Conservation (phyloP, 495 filamentous ascomycete genomes). For the Aspergillus avenaceus region DNA sequence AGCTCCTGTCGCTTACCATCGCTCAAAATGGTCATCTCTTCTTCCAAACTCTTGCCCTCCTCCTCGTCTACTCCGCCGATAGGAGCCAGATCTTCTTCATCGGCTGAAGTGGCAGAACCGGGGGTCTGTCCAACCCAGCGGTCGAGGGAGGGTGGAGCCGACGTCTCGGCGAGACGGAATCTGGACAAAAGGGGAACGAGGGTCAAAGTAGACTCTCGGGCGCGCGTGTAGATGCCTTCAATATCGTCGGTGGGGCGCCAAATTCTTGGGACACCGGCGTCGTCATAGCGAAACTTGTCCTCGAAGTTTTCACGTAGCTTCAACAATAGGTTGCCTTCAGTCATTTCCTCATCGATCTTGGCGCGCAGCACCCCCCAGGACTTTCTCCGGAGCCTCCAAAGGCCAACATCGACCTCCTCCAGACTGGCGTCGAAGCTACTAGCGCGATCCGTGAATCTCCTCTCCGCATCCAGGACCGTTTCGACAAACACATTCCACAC, state of each 20-base stretch:
- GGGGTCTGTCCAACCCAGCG: constrained; percentile 80
- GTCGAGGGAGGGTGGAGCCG: constrained; percentile 71
- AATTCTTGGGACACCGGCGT: constrained; percentile 88
- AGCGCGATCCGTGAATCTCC: constrained; percentile 78
- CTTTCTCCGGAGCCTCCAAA: constrained; percentile 89
- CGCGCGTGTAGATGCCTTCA: constrained; percentile 86
- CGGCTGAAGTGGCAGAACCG: constrained; percentile 67
- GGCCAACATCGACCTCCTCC: constrained; percentile 87
- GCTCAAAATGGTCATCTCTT: constrained; percentile 90
- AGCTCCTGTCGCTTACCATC: constrained; percentile 87
- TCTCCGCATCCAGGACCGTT: constrained; percentile 82
- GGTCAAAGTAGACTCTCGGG: constrained; percentile 83
- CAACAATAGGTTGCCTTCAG: constrained; percentile 91
- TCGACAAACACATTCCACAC: constrained; percentile 84
- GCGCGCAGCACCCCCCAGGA: constrained; percentile 86
- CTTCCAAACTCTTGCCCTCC: constrained; percentile 86
- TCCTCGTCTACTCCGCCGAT: constrained; percentile 91
- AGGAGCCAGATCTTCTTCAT: constrained; percentile 82
- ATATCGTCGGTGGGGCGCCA: constrained; percentile 98
- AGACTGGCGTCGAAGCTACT: constrained; percentile 88
- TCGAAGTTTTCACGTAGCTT: constrained; percentile 98
- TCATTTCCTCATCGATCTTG: constrained; percentile 95
- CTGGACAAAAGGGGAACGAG: constrained; percentile 84
- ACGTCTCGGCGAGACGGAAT: constrained; percentile 70
- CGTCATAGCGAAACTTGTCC: constrained; percentile 98